Conservation (phyloP, 495 filamentous ascomycete species). For the Hypoxylon trugodes region DNA sequence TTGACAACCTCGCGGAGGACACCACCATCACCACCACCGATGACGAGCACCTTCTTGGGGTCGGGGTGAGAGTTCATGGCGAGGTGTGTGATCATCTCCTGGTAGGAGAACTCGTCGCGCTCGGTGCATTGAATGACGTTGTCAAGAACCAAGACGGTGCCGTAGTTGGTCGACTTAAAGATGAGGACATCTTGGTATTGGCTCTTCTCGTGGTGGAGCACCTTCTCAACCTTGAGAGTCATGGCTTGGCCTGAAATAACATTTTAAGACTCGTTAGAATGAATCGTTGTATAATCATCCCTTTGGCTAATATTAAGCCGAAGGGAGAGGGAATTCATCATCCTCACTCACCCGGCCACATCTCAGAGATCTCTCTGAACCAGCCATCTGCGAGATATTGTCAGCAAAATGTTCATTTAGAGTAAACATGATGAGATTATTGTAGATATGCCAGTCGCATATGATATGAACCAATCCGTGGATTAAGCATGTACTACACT, state of each 20-base stretch:
- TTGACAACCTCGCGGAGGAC: conserved; percentile 98
- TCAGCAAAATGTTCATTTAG: conserved; percentile 12
- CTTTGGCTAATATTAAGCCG: neutral
- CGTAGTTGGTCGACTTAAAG: conserved; percentile 96
- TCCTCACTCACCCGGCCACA: conserved; percentile 81
- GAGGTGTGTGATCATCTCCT: conserved; percentile 99
- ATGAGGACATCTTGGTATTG: conserved; percentile 98
- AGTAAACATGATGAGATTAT: neutral
- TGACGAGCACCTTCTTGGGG: conserved; percentile 97
- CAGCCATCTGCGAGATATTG: conserved; percentile 79
- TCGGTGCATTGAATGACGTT: conserved; percentile 99
- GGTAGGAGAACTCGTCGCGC: conserved; percentile 98
- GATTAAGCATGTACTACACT: neutral
- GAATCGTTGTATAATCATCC: neutral
- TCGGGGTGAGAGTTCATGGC: conserved; percentile 98
- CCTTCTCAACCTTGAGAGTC: conserved; percentile 96
- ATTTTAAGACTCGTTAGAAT: conserved; percentile 19
- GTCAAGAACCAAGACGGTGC: conserved; percentile 96
- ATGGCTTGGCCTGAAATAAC: conserved; percentile 82
- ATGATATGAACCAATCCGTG: neutral
- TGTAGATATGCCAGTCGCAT: neutral
- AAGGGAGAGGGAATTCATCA: neutral
- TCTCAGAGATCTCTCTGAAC: conserved; percentile 97
- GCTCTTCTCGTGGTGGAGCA: conserved; percentile 98
- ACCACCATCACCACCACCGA: conserved; percentile 96